Evolutionary conservation across 2,329 filamentous ascomycete genomes (phyloP).

Genomic region (Truncatella angustata): DNA sequence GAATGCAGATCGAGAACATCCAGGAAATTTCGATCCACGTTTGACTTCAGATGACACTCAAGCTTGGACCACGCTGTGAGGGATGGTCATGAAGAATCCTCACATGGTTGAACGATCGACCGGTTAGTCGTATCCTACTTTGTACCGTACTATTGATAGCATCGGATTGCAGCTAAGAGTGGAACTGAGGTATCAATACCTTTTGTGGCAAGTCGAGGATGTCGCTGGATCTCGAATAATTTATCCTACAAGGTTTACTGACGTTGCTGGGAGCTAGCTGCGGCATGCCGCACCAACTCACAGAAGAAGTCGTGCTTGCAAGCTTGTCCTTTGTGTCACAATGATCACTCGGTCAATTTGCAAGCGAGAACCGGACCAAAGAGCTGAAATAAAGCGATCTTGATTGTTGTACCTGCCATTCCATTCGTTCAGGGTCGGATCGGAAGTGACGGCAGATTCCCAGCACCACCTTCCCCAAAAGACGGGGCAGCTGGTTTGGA

Average conservation of each 20-base stretch:
- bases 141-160: too few species aligned
- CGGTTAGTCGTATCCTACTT: too few species aligned
- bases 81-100: not conserved
- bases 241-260: not conserved
- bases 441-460: too few species aligned
- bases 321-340: not conserved
- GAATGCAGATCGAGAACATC: not conserved
- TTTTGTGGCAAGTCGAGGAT: not conserved
- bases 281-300: not conserved
- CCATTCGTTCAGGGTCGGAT: too few species aligned
- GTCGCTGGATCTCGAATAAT: not conserved
- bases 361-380: not conserved
- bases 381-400: not conserved
- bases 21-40: not conserved
- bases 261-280: not conserved
- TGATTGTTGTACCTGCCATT: too few species aligned
- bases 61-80: not conserved
- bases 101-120: not conserved
- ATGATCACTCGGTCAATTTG: not conserved
- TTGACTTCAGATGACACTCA: not conserved
- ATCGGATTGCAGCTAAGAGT: not conserved
- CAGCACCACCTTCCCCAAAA: conserved; percentile 2
- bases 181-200: not conserved
- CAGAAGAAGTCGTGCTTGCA: not conserved
- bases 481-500: not conserved